phyloP scores from a whole-genome alignment of 345 rosid species.

The Salix udensis region DNA sequence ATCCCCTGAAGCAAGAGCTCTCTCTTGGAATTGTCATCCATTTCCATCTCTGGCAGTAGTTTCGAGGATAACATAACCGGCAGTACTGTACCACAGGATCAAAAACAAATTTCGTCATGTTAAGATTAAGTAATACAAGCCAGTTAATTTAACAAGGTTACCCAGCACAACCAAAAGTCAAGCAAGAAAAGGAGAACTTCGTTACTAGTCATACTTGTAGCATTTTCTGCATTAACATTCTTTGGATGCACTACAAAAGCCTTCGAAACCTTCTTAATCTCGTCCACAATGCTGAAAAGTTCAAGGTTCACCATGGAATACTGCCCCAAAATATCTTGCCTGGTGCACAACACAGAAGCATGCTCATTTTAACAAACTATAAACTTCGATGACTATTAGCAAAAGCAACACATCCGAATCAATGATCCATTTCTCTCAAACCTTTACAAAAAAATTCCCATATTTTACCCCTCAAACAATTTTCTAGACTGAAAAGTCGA shows the following conservation, averaged over 20 bases:
- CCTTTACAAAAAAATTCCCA: no score
- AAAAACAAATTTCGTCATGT: constrained; percentile 8
- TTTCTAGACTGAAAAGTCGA: no score
- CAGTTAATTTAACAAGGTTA: not conserved
- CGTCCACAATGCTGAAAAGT: constrained; percentile 86
- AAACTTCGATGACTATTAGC: no score
- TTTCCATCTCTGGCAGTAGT: constrained; percentile 90
- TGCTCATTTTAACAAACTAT: no score
- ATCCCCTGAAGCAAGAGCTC: constrained; percentile 88
- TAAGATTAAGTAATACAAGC: not conserved
- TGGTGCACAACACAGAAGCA: constrained; percentile 17
- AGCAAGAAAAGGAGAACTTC: not conserved
- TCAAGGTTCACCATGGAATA: constrained; percentile 93
- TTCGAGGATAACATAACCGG: constrained; percentile 97
- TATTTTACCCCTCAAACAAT: no score
- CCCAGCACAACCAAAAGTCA: not conserved
- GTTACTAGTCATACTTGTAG: constrained; percentile 45
- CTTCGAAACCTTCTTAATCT: constrained; percentile 72
- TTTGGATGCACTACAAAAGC: constrained; percentile 83
- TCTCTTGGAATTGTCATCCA: constrained; percentile 69
- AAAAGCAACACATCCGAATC: no score
- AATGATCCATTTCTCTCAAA: no score
- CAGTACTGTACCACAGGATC: constrained; percentile 47
- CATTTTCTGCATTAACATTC: constrained; percentile 84
- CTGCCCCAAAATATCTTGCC: constrained; percentile 91